Base-by-base conservation (phyloP, 2,329 filamentous ascomycete species). In the Herpotrichia juniperi region DNA sequence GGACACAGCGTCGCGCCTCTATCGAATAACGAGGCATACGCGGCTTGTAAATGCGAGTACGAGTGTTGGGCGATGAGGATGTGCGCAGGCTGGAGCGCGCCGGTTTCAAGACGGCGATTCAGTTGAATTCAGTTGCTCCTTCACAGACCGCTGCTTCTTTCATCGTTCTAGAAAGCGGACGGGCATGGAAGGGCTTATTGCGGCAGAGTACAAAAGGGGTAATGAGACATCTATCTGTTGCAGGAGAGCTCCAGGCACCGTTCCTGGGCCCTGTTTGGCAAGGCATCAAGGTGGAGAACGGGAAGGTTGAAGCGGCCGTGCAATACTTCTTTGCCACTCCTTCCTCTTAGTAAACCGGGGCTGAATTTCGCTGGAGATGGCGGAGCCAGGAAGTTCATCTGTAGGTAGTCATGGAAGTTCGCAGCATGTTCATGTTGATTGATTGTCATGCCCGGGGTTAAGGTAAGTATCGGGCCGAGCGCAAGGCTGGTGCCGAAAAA, bases 71-170 rank as follows among this genome's bases (percentile, higher is more conserved):
- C 37, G 37, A 21, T 21, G n/a, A 37, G 5, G 21, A 37, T 37
- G 17, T 19, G 10, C 25, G 9, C 12, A 43, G 5, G 19, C n/a
- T 32, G 32, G 32, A 42, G 24, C 30, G 26, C 34, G 43, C 28
- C 26, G 17, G 57, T 59, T 59, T 57, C 57, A 57, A 54, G 45
- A 12, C 39, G 30, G 46, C 45, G 54, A 57, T 24, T 52, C 51
- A 54, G 54, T 45, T 10, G 21, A 40, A 3, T 19, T 24, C 37
- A 40, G 19, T 37, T 8, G 34, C n/a, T 37, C 37, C 37, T 22
- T 24, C 12, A 21, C 37, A 40, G 37, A 24, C 12, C 34, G 37
- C 37, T 24, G 6, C 37, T 40, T 24, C 43, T 19, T 42, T 25
- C 35, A 24, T 48, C 14, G 32, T 57, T 58, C 56, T 58, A 55